Percentiles rank a stretch among this genome's conserved stretches.
Evolutionary conservation across 202 grass and related monocot species (phyloP).

Genomic region (Sporobolus alterniflorus): DNA sequence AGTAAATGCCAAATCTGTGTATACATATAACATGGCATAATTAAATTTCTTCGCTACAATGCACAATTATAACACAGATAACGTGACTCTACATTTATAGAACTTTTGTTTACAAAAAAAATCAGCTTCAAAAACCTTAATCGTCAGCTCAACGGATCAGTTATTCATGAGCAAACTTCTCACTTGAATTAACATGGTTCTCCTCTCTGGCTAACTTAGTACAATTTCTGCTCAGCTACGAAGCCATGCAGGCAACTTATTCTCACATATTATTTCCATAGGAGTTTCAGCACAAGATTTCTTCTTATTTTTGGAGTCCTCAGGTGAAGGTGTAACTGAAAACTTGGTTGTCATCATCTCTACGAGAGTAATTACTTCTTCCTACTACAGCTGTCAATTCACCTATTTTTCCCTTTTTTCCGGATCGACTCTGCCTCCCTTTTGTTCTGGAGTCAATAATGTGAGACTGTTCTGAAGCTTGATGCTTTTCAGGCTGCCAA

Average conservation of each 20-base stretch:
- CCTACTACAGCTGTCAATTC: conserved; percentile 61
- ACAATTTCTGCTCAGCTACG: too few species aligned
- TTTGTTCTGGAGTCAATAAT: conserved; percentile 69
- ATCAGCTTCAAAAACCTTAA: too few species aligned
- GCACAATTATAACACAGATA: too few species aligned
- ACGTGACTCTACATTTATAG: too few species aligned
- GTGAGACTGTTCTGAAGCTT: conserved; percentile 64
- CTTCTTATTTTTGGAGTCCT: conserved; percentile 73
- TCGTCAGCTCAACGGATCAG: too few species aligned
- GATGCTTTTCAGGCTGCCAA: conserved; percentile 64
- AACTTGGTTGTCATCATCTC: conserved; percentile 81
- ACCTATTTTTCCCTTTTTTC: conserved; percentile 91
- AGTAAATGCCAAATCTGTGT: too few species aligned
- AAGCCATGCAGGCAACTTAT: conserved; percentile 48
- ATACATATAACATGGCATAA: too few species aligned
- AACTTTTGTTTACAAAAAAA: too few species aligned
- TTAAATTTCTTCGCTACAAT: too few species aligned
- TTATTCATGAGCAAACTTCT: too few species aligned
- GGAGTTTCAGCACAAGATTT: conserved; percentile 76
- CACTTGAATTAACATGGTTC: too few species aligned
- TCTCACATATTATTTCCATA: conserved; percentile 86
- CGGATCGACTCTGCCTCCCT: conserved; percentile 79
- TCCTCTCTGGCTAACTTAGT: too few species aligned
- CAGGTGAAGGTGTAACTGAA: conserved; percentile 94
- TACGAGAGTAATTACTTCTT: conserved; percentile 66